phyloP scores from a whole-genome alignment of 192 early-diverging fungal species.

The Chytriomyces confervae region DNA sequence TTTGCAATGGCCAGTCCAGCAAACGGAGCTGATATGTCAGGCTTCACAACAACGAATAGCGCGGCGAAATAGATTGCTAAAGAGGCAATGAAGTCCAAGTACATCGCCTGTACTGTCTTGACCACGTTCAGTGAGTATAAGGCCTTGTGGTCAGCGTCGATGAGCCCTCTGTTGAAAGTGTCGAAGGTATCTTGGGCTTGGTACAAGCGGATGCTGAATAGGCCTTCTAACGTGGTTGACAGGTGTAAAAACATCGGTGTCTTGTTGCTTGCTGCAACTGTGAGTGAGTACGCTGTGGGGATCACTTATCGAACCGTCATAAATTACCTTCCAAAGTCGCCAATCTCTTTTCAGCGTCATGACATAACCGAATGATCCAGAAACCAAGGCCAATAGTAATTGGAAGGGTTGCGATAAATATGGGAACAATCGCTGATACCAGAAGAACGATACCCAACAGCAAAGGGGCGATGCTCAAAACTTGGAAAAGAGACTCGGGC shows the following conservation, averaged over 20 bases:
- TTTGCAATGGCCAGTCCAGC: conserved; percentile 72
- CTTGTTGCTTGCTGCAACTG: conserved; percentile 60
- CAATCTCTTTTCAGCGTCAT: conserved; percentile 58
- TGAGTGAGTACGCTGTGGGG: conserved; percentile 5
- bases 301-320: not conserved
- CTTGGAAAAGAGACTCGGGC: conserved; percentile 58
- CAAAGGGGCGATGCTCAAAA: conserved; percentile 58
- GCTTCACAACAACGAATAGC: conserved; percentile 45
- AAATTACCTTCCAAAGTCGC: conserved; percentile 60
- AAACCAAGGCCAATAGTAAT: conserved; percentile 44
- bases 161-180: conserved; percentile 60
- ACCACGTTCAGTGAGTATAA: conserved; percentile 73
- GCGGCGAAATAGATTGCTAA: conserved; percentile 71
- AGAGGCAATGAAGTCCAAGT: conserved; percentile 66
- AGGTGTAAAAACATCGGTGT: conserved; percentile 75
- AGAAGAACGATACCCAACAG: conserved; percentile 63
- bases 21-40: conserved; percentile 38
- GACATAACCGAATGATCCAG: conserved; percentile 38
- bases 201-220: conserved; percentile 75
- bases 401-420: conserved; percentile 58
- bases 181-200: conserved; percentile 66
- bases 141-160: conserved; percentile 73
- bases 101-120: conserved; percentile 64
- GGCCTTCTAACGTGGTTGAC: conserved; percentile 72
- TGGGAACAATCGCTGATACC: conserved; percentile 67